Evolutionary conservation across 257 asterid genomes (phyloP).

Genomic region (Jacaranda mimosifolia): DNA sequence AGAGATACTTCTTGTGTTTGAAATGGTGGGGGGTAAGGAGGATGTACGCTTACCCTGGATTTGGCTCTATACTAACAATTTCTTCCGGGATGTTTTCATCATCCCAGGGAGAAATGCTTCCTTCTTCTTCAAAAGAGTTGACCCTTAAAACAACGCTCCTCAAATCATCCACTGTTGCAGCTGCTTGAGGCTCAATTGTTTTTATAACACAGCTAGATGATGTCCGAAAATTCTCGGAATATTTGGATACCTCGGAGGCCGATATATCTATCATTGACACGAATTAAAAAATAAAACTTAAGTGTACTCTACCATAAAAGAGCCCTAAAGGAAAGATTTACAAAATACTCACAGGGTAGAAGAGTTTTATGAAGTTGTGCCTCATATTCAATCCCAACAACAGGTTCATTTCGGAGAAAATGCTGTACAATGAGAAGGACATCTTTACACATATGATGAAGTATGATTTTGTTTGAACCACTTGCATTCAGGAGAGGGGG

Average conservation of each 20-base stretch:
- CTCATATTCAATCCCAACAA: conserved; percentile 89
- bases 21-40: conserved; percentile 13
- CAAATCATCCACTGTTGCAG: conserved; percentile 73
- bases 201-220: conserved; percentile 83
- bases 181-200: conserved; percentile 90
- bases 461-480: conserved; percentile 29
- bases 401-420: conserved; percentile 93
- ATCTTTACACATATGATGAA: conserved; percentile 28
- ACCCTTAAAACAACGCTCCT: conserved; percentile 68
- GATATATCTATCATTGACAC: conserved; percentile 66
- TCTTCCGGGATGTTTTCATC: conserved; percentile 92
- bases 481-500: conserved; percentile 10
- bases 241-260: conserved; percentile 83
- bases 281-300: conserved; percentile 14
- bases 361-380: conserved; percentile 94
- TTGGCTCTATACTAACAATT: conserved; percentile 71
- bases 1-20: conserved; percentile 17
- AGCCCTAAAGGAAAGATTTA: conserved; percentile 15
- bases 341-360: conserved; percentile 74
- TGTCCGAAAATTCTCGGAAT: conserved; percentile 75
- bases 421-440: conserved; percentile 61
- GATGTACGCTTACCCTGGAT: conserved; percentile 74
- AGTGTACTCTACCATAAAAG: conserved; percentile 20
- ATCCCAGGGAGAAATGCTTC: conserved; percentile 76
- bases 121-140: conserved; percentile 71